Evolutionary conservation across 805 yeast species (phyloP), one percentile per base, ranked within the genome.

Genomic region (Candida saitoana): DNA sequence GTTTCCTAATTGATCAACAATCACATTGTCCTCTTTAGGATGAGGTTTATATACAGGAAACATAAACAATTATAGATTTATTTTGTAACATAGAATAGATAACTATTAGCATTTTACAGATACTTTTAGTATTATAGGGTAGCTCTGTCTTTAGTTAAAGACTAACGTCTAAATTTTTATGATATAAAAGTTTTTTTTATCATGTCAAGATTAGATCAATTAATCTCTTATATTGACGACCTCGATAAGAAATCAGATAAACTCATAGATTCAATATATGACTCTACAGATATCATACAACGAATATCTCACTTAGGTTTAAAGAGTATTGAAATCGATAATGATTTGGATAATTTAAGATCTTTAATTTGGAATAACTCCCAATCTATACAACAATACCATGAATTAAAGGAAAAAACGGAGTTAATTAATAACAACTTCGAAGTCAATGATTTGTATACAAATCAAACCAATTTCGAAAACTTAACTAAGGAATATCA

Each of bases 401-500:
- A 58, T 45, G 59, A 55, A 17, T 55, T 69, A 32, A 49, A 57
- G 30, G 65, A 61, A 34, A 64, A 59, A 51, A 49, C 64, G 3
- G 55, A 55, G 39, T 57, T 59, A 39, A 54, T 69, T 25, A 73
- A 69, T 47, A 55, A 65, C 11, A 61, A 55, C 43, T 39, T 67
- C 37, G 52, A 48, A 22, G 27, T 51, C 17, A 66, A 65, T 40
- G 73, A 68, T 48, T 31, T 34, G 14, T 43, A 56, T 24, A 62
- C 71, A 40, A 43, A 62, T 46, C 59, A 54, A 36, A 56, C 60
- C 16, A 52, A 62, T 4, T 60, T 59, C 44, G 58, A 55, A 35
- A 62, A 54, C 35, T 48, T 69, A 37, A 41, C 49, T 19, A 46
- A 41, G 20, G 73, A 69, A 45, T 66, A 54, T 47, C 44, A 49